These are phyloP conservation scores for Candida orba DNA, from an alignment of 805 yeast genomes.

Conservation along the genomic window DNA sequence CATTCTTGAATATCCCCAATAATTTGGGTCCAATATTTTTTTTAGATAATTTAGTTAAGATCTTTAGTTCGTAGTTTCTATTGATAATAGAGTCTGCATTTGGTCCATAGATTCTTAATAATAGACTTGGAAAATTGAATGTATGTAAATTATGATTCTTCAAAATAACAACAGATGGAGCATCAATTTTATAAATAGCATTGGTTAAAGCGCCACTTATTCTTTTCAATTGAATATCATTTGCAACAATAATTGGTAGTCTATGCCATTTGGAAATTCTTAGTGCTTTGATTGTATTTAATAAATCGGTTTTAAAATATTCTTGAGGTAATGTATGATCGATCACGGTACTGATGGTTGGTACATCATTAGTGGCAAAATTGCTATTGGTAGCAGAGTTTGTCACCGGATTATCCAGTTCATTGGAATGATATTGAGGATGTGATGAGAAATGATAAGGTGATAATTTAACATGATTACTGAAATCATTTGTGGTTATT, in stretches of 20 bases:
- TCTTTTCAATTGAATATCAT: conserved; percentile 47
- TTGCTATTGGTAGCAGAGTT: background rate
- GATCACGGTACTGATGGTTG: conserved; percentile 46
- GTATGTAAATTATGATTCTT: conserved; percentile 28
- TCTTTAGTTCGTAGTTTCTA: conserved; percentile 69
- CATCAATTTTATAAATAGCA: conserved; percentile 72
- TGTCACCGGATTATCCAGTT: background rate
- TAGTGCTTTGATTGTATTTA: conserved; percentile 55
- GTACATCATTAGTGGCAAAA: conserved; percentile 27
- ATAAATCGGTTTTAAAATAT: conserved; percentile 75
- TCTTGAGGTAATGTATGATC: conserved; percentile 78
- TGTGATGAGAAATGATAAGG: conserved; percentile 7
- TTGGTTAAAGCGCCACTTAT: conserved; percentile 94
- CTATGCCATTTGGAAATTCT: conserved; percentile 74
- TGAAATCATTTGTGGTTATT: conserved; percentile 3
- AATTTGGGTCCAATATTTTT: conserved; percentile 83
- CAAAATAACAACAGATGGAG: conserved; percentile 33
- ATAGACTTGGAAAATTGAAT: conserved; percentile 47
- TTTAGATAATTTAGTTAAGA: conserved; percentile 64
- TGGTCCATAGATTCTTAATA: conserved; percentile 82
- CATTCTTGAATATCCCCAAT: conserved; percentile 85
- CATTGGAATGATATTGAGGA: conserved; percentile 1
- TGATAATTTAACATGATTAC: conserved; percentile 3
- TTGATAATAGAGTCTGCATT: conserved; percentile 83
- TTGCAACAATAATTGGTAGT: conserved; percentile 28